phyloP scores from a whole-genome alignment of 257 asterid genomes.

The Solanum ossicruentum region DNA sequence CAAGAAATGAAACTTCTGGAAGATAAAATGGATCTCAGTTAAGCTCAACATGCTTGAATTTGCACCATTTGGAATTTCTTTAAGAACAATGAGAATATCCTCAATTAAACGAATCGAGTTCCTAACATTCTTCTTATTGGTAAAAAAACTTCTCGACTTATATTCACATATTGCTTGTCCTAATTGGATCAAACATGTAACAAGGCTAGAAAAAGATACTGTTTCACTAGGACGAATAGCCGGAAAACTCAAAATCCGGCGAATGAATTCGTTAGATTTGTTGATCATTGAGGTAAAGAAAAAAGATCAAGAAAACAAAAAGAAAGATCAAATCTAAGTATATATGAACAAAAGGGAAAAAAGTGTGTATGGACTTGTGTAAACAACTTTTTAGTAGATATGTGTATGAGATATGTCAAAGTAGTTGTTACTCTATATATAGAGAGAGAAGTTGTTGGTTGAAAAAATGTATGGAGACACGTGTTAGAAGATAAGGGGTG shows the following conservation, averaged over 20 bases:
- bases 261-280: constrained; percentile 27
- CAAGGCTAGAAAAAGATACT: constrained; percentile 25
- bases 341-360: neutral
- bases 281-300: constrained; percentile 31
- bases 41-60: constrained; percentile 22
- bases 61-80: constrained; percentile 23
- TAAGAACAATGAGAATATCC: constrained; percentile 42
- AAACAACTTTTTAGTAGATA: neutral
- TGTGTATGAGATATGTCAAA: neutral
- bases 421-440: constrained; percentile 2
- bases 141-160: constrained; percentile 35
- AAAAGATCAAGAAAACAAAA: neutral
- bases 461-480: constrained; percentile 6
- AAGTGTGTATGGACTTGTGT: neutral
- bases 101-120: constrained; percentile 36
- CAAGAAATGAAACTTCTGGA: constrained; percentile 57
- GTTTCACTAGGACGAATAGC: constrained; percentile 71
- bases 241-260: constrained; percentile 84
- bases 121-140: constrained; percentile 40
- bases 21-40: constrained; percentile 68
- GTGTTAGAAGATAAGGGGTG: constrained; percentile 13
- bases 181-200: constrained; percentile 35
- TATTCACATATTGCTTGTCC: constrained; percentile 24
- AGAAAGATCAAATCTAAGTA: neutral
- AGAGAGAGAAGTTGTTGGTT: neutral